Evolutionary conservation across 2,329 filamentous ascomycete genomes (phyloP).

Genomic region (Fusarium pseudograminearum): DNA sequence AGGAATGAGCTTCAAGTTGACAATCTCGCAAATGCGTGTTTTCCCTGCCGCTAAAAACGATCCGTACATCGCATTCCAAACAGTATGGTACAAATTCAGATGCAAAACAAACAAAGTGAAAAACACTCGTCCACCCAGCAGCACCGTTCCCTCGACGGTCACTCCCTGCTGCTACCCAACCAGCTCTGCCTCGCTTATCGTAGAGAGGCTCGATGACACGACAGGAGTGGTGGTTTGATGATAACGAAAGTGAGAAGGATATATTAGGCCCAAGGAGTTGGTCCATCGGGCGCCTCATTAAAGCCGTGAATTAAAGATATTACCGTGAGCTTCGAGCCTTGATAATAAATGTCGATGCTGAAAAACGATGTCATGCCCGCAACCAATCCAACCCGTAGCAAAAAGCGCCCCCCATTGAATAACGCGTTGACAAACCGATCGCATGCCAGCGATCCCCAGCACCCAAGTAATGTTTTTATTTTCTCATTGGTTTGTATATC

Average conservation of each 20-base stretch:
- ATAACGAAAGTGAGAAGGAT: conserved; percentile 32
- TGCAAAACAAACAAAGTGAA: conserved; percentile 17
- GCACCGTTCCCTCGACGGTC: conserved; percentile 18
- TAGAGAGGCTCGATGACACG: not conserved
- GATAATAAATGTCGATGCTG: conserved; percentile 32
- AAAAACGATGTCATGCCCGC: conserved; percentile 34
- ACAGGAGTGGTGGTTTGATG: conserved; percentile 31
- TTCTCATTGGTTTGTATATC: conserved; percentile 28
- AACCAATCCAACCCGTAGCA: conserved; percentile 33
- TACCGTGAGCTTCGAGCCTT: conserved; percentile 44
- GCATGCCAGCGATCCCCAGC: conserved; percentile 34
- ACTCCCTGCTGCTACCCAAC: conserved; percentile 1
- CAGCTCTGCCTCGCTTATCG: not conserved
- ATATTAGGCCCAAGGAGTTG: conserved; percentile 32
- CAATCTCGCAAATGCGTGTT: conserved; percentile 5
- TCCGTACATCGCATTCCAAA: conserved; percentile 17
- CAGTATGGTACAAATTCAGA: conserved; percentile 41
- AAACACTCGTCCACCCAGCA: conserved; percentile 13
- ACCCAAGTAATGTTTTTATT: conserved; percentile 24
- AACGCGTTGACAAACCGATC: conserved; percentile 31
- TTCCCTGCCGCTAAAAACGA: conserved; percentile 19
- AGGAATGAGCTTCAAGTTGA: conserved; percentile 17
- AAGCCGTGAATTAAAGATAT: conserved; percentile 44
- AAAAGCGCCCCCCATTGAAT: conserved; percentile 26
- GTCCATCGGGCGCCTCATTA: conserved; percentile 41